Percentiles rank a stretch among this genome's conserved stretches.
Evolutionary conservation across 805 yeast genomes (phyloP).

Genomic region (Yarrowia divulgata): DNA sequence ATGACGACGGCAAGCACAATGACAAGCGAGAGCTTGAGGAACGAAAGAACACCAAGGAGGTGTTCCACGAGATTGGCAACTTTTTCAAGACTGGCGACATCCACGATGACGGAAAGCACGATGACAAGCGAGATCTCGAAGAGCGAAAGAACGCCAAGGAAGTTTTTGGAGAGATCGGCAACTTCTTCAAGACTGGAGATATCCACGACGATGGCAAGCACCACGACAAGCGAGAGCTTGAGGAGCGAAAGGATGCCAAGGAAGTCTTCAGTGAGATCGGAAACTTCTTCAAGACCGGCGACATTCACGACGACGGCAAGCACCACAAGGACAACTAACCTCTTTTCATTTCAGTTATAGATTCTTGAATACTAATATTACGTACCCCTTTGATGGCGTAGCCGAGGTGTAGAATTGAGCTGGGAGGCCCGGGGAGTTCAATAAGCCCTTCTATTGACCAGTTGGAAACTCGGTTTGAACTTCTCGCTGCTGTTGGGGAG

Average conservation of each 20-base stretch:
- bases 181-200: slow-evolving; percentile 29
- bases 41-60: slow-evolving; percentile 15
- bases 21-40: slow-evolving; percentile 11
- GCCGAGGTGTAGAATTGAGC: background rate
- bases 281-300: slow-evolving; percentile 14
- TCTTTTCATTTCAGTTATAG: background rate
- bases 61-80: slow-evolving; percentile 14
- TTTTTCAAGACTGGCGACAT: slow-evolving; percentile 30
- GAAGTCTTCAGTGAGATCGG: slow-evolving; percentile 2
- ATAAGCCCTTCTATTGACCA: background rate
- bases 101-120: slow-evolving; percentile 17
- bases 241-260: background rate
- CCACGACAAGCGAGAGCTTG: no score
- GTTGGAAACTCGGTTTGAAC: background rate
- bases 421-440: background rate
- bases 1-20: slow-evolving; percentile 20
- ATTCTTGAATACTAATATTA: slow-evolving; percentile 16
- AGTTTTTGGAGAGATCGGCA: slow-evolving; percentile 1
- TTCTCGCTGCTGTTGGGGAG: background rate
- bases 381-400: background rate
- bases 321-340: slow-evolving; percentile 17
- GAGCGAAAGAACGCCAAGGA: slow-evolving; percentile 13
- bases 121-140: background rate
- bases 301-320: slow-evolving; percentile 18
- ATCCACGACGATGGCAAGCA: slow-evolving; percentile 7